Percentiles rank a stretch among this genome's conserved stretches.
Conservation (phyloP, 2,329 filamentous ascomycete genomes). For the Lasiodiplodia hormozganensis region DNA sequence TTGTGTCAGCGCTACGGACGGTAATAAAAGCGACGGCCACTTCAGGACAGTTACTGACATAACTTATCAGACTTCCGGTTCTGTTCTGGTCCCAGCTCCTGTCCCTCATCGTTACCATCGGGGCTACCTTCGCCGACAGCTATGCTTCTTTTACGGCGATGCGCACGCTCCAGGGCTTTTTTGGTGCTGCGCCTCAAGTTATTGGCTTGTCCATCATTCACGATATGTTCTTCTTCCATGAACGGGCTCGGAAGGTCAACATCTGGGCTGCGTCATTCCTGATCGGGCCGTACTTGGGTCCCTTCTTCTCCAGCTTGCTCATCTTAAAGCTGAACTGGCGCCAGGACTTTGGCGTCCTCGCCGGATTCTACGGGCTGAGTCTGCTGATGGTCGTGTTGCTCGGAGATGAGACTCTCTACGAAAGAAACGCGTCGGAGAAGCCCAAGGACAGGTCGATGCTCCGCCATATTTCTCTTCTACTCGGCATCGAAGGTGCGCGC, state of each 20-base stretch:
- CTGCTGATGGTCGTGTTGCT: constrained; percentile 40
- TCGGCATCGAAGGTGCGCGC: constrained; percentile 26
- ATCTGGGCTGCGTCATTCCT: constrained; percentile 32
- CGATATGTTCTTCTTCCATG: constrained; percentile 49
- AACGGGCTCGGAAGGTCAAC: constrained; percentile 45
- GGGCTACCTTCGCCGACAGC: constrained; percentile 32
- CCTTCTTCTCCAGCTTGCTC: constrained; percentile 35
- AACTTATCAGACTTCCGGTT: constrained; percentile 35
- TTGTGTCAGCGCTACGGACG: constrained; percentile 50
- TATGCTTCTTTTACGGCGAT: constrained; percentile 38
- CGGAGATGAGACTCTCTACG: constrained; percentile 45
- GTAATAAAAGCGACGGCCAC: constrained; percentile 32
- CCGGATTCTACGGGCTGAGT: constrained; percentile 45
- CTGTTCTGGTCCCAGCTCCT: constrained; percentile 41
- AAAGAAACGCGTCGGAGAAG: constrained; percentile 33
- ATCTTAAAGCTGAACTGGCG: constrained; percentile 28
- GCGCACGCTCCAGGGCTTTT: constrained; percentile 38
- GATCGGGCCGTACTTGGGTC: constrained; percentile 41
- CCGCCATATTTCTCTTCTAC: constrained; percentile 14
- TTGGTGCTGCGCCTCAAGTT: constrained; percentile 38
- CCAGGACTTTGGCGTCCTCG: constrained; percentile 38
- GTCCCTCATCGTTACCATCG: constrained; percentile 33
- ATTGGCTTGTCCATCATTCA: constrained; percentile 41
- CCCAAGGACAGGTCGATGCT: constrained; percentile 3
- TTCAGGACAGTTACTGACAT: background rate